Conservation (phyloP, 495 filamentous ascomycete species). For the Usnea hakonensis region DNA sequence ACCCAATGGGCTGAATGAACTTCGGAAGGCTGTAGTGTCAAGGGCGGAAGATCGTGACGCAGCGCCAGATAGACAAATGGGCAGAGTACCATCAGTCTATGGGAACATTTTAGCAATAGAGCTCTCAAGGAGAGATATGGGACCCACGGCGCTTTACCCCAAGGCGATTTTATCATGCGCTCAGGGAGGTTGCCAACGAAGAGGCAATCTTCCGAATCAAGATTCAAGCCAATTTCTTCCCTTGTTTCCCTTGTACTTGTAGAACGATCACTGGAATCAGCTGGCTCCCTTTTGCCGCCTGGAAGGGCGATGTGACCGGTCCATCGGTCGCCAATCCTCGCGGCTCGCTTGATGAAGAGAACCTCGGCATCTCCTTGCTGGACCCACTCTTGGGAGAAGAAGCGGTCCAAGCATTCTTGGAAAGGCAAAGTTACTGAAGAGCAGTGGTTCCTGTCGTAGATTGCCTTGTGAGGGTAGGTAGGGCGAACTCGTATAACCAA, state of each 20-base stretch:
- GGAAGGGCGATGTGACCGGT: constrained; percentile 69
- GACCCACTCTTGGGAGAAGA: constrained; percentile 67
- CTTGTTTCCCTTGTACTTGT: constrained; percentile 61
- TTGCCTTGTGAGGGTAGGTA: constrained; percentile 49
- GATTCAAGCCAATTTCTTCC: constrained; percentile 66
- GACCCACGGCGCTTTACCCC: constrained; percentile 60
- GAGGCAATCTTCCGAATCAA: constrained; percentile 49
- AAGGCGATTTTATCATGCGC: constrained; percentile 62
- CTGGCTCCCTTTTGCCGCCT: constrained; percentile 63
- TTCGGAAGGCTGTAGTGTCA: constrained; percentile 63
- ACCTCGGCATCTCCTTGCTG: constrained; percentile 66
- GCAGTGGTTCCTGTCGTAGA: constrained; percentile 24
- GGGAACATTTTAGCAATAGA: constrained; percentile 17
- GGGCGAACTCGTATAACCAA: constrained; percentile 63
- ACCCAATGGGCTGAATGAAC: constrained; percentile 75
- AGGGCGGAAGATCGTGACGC: constrained; percentile 46
- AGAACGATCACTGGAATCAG: constrained; percentile 56
- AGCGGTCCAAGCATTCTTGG: constrained; percentile 44
- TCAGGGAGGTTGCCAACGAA: constrained; percentile 63
- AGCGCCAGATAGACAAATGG: constrained; percentile 65
- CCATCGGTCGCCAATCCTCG: constrained; percentile 66
- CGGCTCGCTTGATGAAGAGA: constrained; percentile 70
- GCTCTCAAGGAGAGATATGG: neutral
- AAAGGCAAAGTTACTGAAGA: constrained; percentile 30
- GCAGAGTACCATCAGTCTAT: constrained; percentile 68